Conservation (phyloP, 2,329 filamentous ascomycete species). For the Pseudogymnoascus sp. region DNA sequence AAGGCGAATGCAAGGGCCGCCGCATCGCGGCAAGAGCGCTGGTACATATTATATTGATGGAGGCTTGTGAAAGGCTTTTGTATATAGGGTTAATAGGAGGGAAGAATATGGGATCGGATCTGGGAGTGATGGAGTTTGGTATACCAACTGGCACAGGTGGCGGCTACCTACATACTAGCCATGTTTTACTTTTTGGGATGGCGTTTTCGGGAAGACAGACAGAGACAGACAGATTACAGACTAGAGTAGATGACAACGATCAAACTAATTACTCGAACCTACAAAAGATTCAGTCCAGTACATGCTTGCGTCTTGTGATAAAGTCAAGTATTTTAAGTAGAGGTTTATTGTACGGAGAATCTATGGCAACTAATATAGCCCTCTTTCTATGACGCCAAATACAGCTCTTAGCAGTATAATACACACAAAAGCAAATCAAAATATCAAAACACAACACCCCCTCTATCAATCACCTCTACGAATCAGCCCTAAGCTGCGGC, state of each 20-base stretch:
- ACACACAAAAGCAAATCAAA: conserved; percentile 2
- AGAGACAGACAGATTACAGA: neutral
- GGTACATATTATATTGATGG: neutral
- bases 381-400: neutral
- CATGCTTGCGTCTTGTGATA: neutral
- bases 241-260: conserved; percentile 2
- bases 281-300: neutral
- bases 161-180: conserved; percentile 4
- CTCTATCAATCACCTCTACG: neutral
- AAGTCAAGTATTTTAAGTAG: neutral
- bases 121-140: neutral
- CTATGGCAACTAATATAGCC: neutral
- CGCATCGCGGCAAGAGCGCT: neutral
- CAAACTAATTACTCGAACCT: neutral
- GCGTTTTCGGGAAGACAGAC: neutral
- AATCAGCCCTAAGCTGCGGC: neutral
- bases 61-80: neutral
- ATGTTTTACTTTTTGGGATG: neutral
- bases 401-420: neutral
- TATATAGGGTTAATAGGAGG: neutral
- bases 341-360: neutral
- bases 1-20: too few species aligned
- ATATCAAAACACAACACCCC: neutral
- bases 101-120: neutral
- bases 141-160: conserved; percentile 1